Conservation (phyloP, 148 eudicot species). For the Camellia granthamiana region DNA sequence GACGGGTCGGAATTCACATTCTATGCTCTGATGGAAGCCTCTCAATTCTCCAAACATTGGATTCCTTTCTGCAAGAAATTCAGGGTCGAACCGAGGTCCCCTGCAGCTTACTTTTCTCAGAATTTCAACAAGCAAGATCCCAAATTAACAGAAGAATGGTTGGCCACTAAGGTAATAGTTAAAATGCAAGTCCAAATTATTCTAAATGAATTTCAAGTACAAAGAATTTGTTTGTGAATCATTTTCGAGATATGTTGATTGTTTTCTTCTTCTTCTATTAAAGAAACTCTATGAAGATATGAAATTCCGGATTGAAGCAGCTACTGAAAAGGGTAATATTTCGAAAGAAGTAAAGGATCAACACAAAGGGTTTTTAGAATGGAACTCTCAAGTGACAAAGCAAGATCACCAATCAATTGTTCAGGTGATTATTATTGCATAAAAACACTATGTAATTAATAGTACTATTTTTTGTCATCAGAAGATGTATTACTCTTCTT, state of each 20-base stretch:
- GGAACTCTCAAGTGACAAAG: conserved; percentile 36
- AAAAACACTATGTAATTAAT: no score
- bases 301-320: not conserved
- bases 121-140: not conserved
- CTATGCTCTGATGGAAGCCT: conserved; percentile 47
- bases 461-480: no score
- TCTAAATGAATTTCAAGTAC: not conserved
- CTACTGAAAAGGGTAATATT: conserved; percentile 21
- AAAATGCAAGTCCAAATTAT: no score
- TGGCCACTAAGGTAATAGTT: conserved; percentile 28
- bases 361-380: conserved; percentile 47
- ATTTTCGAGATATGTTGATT: not conserved
- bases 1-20: conserved; percentile 45
- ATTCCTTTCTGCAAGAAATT: conserved; percentile 47
- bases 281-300: no score
- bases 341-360: conserved; percentile 26
- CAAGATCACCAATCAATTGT: conserved; percentile 47
- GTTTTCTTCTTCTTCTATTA: no score
- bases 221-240: no score
- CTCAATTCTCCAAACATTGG: conserved; percentile 38
- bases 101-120: no score
- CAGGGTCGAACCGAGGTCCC: conserved; percentile 36
- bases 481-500: no score
- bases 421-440: not conserved
- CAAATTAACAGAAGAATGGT: conserved; percentile 20